phyloP scores from a whole-genome alignment of 2,329 filamentous ascomycete species.

The Elsinoe fawcettii region DNA sequence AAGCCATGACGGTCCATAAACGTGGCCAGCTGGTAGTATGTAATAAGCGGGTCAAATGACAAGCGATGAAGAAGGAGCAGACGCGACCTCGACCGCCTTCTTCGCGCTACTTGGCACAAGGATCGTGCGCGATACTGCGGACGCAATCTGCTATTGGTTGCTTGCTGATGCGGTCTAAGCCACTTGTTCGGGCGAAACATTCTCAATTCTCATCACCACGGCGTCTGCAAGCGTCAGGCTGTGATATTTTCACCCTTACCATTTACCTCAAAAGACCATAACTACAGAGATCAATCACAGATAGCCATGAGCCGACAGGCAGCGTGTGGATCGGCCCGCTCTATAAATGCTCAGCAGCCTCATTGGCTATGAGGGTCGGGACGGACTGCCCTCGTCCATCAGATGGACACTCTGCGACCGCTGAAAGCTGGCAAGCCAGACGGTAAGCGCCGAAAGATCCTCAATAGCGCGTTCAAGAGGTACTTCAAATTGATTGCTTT shows the following conservation, averaged over 20 bases:
- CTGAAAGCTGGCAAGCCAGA: background rate
- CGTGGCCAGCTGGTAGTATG: too few species aligned
- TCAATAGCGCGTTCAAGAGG: background rate
- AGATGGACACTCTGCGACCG: background rate
- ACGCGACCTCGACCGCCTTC: background rate
- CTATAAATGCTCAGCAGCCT: background rate
- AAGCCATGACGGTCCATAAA: too few species aligned
- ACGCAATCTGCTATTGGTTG: background rate
- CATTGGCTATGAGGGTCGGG: background rate
- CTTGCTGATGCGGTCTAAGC: background rate
- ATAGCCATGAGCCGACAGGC: background rate
- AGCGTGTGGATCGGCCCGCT: background rate
- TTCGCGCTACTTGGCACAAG: background rate
- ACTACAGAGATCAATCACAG: background rate
- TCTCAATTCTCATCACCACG: background rate
- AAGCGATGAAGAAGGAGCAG: background rate
- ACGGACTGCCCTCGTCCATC: background rate
- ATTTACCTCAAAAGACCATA: background rate
- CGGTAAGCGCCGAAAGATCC: slow-evolving; percentile 4
- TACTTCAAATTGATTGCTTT: slow-evolving; percentile 2
- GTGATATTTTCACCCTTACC: background rate
- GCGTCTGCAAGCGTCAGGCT: background rate
- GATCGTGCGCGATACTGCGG: background rate
- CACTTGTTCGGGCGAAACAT: background rate
- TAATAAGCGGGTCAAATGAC: background rate